These are phyloP conservation scores for Fusarium palustre DNA, from an alignment of 2,329 filamentous ascomycete species.

Conservation along the genomic window DNA sequence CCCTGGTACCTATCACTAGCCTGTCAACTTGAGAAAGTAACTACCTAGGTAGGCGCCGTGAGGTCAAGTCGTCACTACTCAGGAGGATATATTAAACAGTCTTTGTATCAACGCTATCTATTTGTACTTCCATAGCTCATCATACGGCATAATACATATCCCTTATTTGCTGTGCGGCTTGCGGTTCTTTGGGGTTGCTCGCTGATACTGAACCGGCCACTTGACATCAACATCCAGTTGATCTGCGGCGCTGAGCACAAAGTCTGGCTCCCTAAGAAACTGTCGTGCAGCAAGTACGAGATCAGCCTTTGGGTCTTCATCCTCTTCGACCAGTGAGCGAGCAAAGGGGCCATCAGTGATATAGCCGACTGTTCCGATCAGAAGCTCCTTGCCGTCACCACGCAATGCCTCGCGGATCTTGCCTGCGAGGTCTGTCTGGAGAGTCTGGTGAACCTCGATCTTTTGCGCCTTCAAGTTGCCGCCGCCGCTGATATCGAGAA, in stretches of 20 bases:
- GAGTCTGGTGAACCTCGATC: conserved; percentile 71
- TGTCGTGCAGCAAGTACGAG: conserved; percentile 79
- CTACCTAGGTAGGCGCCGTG: background rate
- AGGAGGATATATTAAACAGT: background rate
- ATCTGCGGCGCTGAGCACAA: conserved; percentile 78
- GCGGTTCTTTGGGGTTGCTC: conserved; percentile 33
- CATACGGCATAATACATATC: background rate
- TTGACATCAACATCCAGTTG: conserved; percentile 77
- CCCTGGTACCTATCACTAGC: background rate
- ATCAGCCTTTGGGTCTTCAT: conserved; percentile 66
- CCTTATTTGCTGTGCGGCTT: background rate
- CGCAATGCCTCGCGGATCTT: conserved; percentile 75
- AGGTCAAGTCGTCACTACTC: background rate
- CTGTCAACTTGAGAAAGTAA: no score
- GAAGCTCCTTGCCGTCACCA: conserved; percentile 62
- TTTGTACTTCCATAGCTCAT: background rate
- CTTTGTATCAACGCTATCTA: conserved; percentile 1
- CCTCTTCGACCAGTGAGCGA: conserved; percentile 65
- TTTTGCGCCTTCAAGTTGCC: conserved; percentile 74
- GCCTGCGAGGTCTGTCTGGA: conserved; percentile 80
- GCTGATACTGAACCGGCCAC: conserved; percentile 75
- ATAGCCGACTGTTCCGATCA: conserved; percentile 79
- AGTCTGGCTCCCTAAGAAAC: conserved; percentile 84
- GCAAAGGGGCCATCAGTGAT: conserved; percentile 78
- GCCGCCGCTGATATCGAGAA: conserved; percentile 84